Conservation (phyloP, 2,329 filamentous ascomycete genomes). For the Lachnellula willkommii region DNA sequence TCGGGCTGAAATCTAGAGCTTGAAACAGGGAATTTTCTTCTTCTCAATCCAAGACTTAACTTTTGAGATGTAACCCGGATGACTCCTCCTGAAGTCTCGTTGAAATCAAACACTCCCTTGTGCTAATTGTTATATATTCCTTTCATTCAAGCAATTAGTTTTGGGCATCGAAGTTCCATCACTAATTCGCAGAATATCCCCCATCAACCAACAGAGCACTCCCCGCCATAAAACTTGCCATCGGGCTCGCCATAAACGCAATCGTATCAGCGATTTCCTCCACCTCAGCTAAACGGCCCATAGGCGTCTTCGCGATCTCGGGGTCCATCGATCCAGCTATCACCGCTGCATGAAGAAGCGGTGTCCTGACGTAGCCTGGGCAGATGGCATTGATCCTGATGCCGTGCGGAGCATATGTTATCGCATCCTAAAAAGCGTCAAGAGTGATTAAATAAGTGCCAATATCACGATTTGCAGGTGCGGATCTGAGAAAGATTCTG, state of each 20-base stretch:
- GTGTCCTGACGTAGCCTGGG: conserved; percentile 45
- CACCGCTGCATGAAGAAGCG: conserved; percentile 31
- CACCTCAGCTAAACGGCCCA: conserved; percentile 42
- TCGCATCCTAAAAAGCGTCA: conserved; percentile 37
- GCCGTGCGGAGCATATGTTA: conserved; percentile 44
- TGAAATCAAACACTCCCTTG: neutral
- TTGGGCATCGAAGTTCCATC: too few species aligned
- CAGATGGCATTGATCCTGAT: conserved; percentile 60
- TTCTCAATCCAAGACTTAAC: neutral
- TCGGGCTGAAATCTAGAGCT: neutral
- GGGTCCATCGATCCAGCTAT: conserved; percentile 30
- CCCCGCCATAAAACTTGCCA: conserved; percentile 50
- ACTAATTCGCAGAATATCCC: conserved; percentile 31
- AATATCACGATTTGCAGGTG: neutral
- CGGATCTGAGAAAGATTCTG: neutral
- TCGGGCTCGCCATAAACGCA: conserved; percentile 45
- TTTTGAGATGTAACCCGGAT: neutral
- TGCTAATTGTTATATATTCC: neutral
- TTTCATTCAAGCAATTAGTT: neutral
- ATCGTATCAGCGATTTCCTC: conserved; percentile 52
- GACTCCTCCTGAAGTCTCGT: neutral
- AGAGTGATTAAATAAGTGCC: neutral
- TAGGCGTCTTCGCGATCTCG: conserved; percentile 42
- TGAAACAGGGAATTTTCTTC: neutral
- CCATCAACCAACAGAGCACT: conserved; percentile 44